These are phyloP conservation scores for Solanum virginianum DNA, from an alignment of 257 asterid genomes.

Conservation along the genomic window DNA sequence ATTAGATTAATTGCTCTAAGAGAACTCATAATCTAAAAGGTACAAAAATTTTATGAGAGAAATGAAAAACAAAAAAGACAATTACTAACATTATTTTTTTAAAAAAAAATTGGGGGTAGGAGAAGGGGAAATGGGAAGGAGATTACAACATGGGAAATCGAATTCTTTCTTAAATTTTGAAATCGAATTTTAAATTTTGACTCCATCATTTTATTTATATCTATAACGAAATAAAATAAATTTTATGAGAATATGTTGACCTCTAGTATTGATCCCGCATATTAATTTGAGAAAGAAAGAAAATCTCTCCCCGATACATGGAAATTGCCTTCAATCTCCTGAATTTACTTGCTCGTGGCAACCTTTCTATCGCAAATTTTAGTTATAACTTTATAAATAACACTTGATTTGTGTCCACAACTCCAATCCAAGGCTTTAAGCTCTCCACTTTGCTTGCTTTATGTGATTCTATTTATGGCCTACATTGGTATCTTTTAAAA, in stretches of 20 bases:
- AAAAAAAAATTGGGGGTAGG: too few relatives aligned
- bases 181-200: neutral
- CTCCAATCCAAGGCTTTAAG: neutral
- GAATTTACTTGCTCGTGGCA: too few relatives aligned
- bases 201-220: neutral
- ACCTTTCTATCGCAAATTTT: too few relatives aligned
- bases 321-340: too few relatives aligned
- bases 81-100: rapidly evolving
- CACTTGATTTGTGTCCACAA: neutral
- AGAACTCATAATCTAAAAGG: neutral
- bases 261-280: too few relatives aligned
- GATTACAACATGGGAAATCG: too few relatives aligned
- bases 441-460: neutral
- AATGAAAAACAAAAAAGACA: neutral
- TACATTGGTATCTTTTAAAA: neutral
- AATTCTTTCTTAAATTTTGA: neutral
- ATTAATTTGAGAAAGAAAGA: too few relatives aligned
- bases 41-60: too few relatives aligned
- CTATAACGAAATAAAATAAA: neutral
- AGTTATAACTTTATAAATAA: neutral
- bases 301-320: too few relatives aligned
- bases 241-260: neutral
- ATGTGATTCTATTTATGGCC: neutral
- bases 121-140: too few relatives aligned
- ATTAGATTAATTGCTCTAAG: neutral